These are phyloP conservation scores for Salix brachista DNA, from an alignment of 345 rosid genomes.

Conservation along the genomic window DNA sequence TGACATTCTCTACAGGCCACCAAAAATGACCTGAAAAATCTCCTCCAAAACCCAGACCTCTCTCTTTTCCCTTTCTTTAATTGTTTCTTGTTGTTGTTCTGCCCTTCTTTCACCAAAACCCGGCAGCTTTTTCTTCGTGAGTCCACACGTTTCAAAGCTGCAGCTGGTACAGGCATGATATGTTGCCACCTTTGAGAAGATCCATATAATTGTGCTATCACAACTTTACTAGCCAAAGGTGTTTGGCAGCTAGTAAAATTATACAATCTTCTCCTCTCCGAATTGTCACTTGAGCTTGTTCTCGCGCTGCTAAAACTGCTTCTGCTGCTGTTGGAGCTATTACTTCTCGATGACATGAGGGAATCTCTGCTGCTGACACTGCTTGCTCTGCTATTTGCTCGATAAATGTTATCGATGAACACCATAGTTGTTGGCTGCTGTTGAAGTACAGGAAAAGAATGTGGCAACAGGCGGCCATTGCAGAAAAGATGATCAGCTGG, in stretches of 20 bases:
- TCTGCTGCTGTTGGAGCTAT: conserved; percentile 58
- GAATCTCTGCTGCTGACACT: conserved; percentile 54
- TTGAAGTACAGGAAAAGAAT: conserved; percentile 48
- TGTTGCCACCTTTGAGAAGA: conserved; percentile 70
- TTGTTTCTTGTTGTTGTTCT: conserved; percentile 15
- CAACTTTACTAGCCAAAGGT: conserved; percentile 41
- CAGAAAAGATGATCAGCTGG: conserved; percentile 83
- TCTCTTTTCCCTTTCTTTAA: conserved; percentile 11
- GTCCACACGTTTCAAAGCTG: conserved; percentile 43
- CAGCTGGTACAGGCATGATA: conserved; percentile 41
- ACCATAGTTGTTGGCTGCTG: not conserved
- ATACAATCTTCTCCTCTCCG: conserved; percentile 29
- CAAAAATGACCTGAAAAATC: conserved; percentile 45
- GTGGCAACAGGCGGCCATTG: conserved; percentile 80
- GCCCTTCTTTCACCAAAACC: conserved; percentile 27
- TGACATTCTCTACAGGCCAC: conserved; percentile 70
- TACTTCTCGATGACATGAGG: conserved; percentile 57
- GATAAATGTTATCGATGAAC: not conserved
- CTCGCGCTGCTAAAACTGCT: conserved; percentile 69
- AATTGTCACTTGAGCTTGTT: conserved; percentile 49
- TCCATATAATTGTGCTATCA: conserved; percentile 52
- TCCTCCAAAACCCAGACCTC: conserved; percentile 40
- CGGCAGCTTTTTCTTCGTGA: conserved; percentile 30
- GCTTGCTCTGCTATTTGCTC: conserved; percentile 43
- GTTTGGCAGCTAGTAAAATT: not conserved